These are phyloP conservation scores for Rhodocollybia butyracea DNA, from an alignment of 768 basidiomycete genomes.

Conservation along the genomic window DNA sequence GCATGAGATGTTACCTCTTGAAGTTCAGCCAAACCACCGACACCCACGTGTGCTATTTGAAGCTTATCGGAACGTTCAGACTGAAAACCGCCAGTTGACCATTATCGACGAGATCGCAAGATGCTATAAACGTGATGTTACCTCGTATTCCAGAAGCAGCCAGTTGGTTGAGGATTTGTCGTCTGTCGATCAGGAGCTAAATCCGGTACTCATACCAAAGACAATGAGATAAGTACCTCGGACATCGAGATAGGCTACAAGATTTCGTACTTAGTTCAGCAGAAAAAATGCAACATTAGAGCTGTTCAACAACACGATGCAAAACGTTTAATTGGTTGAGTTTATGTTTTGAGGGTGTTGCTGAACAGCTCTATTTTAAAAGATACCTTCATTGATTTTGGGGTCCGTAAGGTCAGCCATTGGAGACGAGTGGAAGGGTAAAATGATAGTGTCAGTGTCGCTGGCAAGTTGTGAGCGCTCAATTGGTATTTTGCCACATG, in stretches of 20 bases:
- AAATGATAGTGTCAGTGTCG: constrained; percentile 2
- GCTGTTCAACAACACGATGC: too few species aligned
- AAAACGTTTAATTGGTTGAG: too few species aligned
- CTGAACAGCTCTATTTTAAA: constrained; percentile 10
- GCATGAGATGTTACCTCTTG: too few species aligned
- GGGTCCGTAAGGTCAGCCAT: constrained; percentile 84
- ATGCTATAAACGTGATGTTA: too few species aligned
- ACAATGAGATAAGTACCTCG: too few species aligned
- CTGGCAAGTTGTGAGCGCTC: not conserved
- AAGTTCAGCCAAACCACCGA: constrained; percentile 77
- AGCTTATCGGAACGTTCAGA: constrained; percentile 52
- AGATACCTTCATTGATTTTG: constrained; percentile 68
- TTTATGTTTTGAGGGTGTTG: constrained; percentile 22
- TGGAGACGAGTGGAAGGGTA: constrained; percentile 12
- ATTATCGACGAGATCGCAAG: too few species aligned
- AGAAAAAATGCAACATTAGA: too few species aligned
- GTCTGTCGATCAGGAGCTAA: constrained; percentile 74
- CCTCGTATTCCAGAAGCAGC: constrained; percentile 88
- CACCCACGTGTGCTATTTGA: constrained; percentile 70
- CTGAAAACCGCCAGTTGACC: too few species aligned
- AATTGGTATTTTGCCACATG: not conserved
- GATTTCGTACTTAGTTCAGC: too few species aligned
- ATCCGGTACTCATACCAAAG: too few species aligned
- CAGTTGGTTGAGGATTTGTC: constrained; percentile 88
- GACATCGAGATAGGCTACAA: too few species aligned